Percentiles rank a stretch among this genome's conserved stretches.
Evolutionary conservation across 257 asterid species (phyloP).

Genomic region (Salvia splendens): DNA sequence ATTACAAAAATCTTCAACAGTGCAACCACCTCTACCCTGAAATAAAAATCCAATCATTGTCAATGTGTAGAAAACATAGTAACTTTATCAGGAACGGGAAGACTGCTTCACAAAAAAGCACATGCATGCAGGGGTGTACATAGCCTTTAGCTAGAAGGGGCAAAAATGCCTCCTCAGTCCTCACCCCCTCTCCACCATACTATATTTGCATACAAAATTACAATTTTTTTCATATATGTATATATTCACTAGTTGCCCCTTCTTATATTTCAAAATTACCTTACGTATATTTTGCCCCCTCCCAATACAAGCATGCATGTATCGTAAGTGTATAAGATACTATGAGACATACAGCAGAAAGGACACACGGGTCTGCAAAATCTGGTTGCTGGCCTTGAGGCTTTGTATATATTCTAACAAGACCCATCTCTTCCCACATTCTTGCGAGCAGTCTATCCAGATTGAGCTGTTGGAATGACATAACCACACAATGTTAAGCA

Average conservation of each 20-base stretch:
- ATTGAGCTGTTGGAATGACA: constrained; percentile 63
- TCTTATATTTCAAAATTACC: no score
- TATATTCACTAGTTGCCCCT: no score
- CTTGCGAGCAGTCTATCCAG: constrained; percentile 78
- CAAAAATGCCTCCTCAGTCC: no score
- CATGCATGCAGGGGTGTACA: no score
- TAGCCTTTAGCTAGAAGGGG: no score
- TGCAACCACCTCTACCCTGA: constrained; percentile 99
- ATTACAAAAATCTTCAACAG: constrained; percentile 90
- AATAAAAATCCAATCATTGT: constrained; percentile 30
- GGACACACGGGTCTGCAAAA: constrained; percentile 93
- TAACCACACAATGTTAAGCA: constrained; percentile 28
- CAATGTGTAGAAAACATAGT: constrained; percentile 16
- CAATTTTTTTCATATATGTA: no score
- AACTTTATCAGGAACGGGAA: constrained; percentile 12
- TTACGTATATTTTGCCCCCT: no score
- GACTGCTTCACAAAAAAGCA: background rate
- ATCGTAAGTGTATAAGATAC: constrained; percentile 18
- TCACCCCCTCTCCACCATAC: no score
- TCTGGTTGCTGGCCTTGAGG: constrained; percentile 99
- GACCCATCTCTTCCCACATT: constrained; percentile 96
- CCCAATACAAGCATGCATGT: background rate
- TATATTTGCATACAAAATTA: no score
- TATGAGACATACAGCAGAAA: constrained; percentile 70
- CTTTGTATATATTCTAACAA: constrained; percentile 87